Evolutionary conservation across 768 basidiomycete species (phyloP).

Genomic region (Phylloporus sp.): DNA sequence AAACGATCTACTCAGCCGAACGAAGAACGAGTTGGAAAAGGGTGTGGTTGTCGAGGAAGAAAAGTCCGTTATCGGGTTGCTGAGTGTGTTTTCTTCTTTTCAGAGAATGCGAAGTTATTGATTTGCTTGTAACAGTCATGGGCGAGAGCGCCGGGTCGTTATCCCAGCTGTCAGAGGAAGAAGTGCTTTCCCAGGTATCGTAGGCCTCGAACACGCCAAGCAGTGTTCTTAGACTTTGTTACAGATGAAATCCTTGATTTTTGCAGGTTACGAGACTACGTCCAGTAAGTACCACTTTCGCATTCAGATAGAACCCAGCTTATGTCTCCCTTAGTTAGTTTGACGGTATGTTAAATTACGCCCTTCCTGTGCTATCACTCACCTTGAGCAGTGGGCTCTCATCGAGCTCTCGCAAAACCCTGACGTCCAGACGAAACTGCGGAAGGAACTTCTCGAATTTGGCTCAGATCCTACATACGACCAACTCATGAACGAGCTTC

Average conservation of each 20-base stretch:
- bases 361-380: neutral
- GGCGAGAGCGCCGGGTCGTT: constrained; percentile 28
- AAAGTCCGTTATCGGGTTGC: constrained; percentile 23
- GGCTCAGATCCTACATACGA: constrained; percentile 51
- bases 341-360: constrained; percentile 13
- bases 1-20: constrained; percentile 36
- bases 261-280: constrained; percentile 25
- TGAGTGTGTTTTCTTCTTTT: constrained; percentile 20
- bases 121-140: constrained; percentile 30
- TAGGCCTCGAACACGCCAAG: no score
- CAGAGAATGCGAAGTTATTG: neutral
- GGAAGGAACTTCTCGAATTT: constrained; percentile 46
- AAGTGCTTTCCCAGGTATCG: constrained; percentile 26
- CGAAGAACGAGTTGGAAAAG: constrained; percentile 31
- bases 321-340: constrained; percentile 8
- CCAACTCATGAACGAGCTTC: constrained; percentile 45
- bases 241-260: constrained; percentile 19
- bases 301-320: neutral
- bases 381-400: constrained; percentile 46
- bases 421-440: constrained; percentile 45
- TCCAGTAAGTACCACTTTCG: constrained; percentile 8
- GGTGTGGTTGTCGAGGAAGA: constrained; percentile 20
- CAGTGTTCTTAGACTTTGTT: neutral
- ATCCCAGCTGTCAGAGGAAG: constrained; percentile 23
- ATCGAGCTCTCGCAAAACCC: constrained; percentile 49